Base-by-base conservation (phyloP, 345 rosid species). In the Toxicodendron radicans region DNA sequence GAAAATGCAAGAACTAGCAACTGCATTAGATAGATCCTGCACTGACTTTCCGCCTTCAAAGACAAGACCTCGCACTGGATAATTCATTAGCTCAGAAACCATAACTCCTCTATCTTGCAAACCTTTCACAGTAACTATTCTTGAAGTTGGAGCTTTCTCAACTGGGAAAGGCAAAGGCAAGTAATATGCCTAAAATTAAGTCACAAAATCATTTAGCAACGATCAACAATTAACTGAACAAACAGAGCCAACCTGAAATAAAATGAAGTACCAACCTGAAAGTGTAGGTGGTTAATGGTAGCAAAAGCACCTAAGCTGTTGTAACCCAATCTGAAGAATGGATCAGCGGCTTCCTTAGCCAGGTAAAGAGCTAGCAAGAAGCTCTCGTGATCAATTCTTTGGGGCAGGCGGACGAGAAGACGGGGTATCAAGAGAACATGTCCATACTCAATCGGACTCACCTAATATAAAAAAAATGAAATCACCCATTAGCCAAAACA, bases 261-360 rank as follows among this genome's bases (percentile, higher is more conserved):
- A 38, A 38, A 38, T 38, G 43, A 6, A 14, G 18, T 16, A 48
- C 13, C 52, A 10, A 88, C 87, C 80, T 82, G 85, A 66, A 88
- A 86, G 77, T 88, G 90, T 54, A 88, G 88, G 72, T 88, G 92
- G 67, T 86, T 88, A 41, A 86, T 83, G 51, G 90, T 84, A 21
- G 90, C 85, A 45, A 85, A 86, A 69, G 92, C 92, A 66, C 87
- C 90, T 68, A 86, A 71, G 81, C 90, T 88, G 78, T 86, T 88
- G 83, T 88, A 88, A 66, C 90, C 90, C 65, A 88, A 49, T 17
- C 90, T 81, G 61, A 86, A 88, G 70, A 67, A 82, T 23, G 85
- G 86, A 76, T 83, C 74, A 51, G 78, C 86, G 51, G 84, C 85
- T 68, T 88, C 89, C 18, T 35, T 73, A 20, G 90, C 90, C 81